These are phyloP conservation scores for Lepiota brunneoincarnata DNA, from an alignment of 768 basidiomycete genomes.

Conservation along the genomic window DNA sequence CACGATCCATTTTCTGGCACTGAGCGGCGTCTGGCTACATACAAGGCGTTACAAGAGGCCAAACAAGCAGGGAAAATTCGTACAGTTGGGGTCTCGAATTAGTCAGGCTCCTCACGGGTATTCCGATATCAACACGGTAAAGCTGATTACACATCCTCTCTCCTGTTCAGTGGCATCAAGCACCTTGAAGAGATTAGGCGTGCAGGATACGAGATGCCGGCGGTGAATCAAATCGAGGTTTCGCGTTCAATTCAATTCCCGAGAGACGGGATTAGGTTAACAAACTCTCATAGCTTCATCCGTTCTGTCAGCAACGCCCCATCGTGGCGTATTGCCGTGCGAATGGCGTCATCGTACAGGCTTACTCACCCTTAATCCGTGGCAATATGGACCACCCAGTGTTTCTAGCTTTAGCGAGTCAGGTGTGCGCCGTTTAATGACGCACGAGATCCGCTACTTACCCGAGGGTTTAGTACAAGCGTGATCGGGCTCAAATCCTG, in stretches of 20 bases:
- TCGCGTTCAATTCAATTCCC: neutral
- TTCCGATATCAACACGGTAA: neutral
- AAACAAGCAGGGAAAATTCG: slow-evolving; percentile 63
- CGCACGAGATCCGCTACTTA: neutral
- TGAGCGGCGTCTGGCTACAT: slow-evolving; percentile 65
- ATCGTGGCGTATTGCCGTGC: slow-evolving; percentile 73
- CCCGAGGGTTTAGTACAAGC: slow-evolving; percentile 38
- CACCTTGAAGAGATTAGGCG: slow-evolving; percentile 73
- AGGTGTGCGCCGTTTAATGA: slow-evolving; percentile 41
- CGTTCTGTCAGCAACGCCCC: slow-evolving; percentile 75
- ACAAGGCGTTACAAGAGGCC: slow-evolving; percentile 66
- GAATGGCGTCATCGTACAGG: slow-evolving; percentile 62
- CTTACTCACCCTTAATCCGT: slow-evolving; percentile 75
- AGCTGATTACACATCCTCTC: neutral
- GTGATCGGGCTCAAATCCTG: slow-evolving; percentile 75
- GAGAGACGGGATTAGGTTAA: neutral
- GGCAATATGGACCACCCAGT: slow-evolving; percentile 54
- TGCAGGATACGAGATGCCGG: slow-evolving; percentile 61
- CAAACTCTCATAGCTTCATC: slow-evolving; percentile 56
- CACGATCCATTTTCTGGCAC: slow-evolving; percentile 70
- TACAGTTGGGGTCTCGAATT: slow-evolving; percentile 81
- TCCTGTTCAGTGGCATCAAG: slow-evolving; percentile 48
- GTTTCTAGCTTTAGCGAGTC: slow-evolving; percentile 52
- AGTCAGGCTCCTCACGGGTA: slow-evolving; percentile 19
- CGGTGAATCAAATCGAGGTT: slow-evolving; percentile 84